A percentile compares a stretch with the other conserved stretches of the same genome.
Evolutionary conservation across 441 rosid genomes (phyloP).

Genomic region (Eutrema salsugineum): DNA sequence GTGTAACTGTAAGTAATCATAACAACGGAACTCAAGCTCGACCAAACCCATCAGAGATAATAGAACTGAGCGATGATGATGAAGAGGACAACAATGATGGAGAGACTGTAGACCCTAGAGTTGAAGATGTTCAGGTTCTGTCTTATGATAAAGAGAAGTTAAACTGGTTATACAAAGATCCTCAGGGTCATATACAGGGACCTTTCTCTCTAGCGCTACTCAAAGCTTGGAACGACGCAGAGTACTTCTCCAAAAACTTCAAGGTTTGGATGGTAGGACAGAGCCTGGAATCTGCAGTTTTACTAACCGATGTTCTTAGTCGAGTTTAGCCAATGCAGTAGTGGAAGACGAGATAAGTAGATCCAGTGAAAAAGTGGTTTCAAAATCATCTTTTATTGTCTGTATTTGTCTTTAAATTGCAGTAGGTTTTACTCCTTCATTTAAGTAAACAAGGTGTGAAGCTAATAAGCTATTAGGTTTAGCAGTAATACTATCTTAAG

Average conservation of each 20-base stretch:
- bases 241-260: conserved; percentile 57
- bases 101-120: conserved; percentile 31
- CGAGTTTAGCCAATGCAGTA: not conserved
- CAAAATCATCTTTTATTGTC: not conserved
- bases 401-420: not conserved
- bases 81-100: conserved; percentile 24
- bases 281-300: conserved; percentile 39
- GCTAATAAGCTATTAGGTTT: too few relatives aligned
- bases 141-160: conserved; percentile 25
- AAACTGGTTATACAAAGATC: conserved; percentile 73
- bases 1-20: not conserved
- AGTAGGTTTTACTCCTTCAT: not conserved
- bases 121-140: not conserved
- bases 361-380: conserved; percentile 2
- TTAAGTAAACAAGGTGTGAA: conserved; percentile 24
- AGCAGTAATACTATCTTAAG: too few relatives aligned
- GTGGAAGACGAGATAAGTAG: not conserved
- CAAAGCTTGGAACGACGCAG: conserved; percentile 55
- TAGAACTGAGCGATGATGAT: conserved; percentile 58
- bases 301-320: conserved; percentile 40
- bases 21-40: conserved; percentile 16
- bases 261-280: conserved; percentile 74
- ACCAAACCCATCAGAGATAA: conserved; percentile 35
- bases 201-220: conserved; percentile 61
- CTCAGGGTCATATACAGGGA: conserved; percentile 58